These are phyloP conservation scores for Cydonia oblonga DNA, from an alignment of 331 rosid genomes.

Conservation along the genomic window DNA sequence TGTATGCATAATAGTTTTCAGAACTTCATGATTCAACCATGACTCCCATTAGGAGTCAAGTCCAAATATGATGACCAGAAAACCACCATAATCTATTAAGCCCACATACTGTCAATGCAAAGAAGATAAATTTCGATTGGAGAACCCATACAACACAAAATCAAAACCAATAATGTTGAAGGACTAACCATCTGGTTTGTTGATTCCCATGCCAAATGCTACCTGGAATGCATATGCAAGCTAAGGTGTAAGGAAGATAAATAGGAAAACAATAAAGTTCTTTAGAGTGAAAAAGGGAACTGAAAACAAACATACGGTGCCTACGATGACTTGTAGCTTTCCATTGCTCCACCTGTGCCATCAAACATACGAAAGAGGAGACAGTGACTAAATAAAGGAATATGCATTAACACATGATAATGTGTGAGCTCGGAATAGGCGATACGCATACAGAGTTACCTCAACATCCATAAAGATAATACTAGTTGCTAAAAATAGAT, in stretches of 20 bases:
- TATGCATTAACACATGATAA: no score
- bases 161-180: not conserved
- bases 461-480: not conserved
- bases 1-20: not conserved
- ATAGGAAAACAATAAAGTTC: not conserved
- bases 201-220: constrained; percentile 99
- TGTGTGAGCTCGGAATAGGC: no score
- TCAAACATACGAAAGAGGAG: constrained; percentile 5
- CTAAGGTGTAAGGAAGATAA: not conserved
- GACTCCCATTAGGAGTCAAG: not conserved
- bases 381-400: not conserved
- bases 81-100: not conserved
- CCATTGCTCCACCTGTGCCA: constrained; percentile 78
- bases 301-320: constrained; percentile 62
- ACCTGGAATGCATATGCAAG: constrained; percentile 51
- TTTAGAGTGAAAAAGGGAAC: not conserved
- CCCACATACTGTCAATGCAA: not conserved
- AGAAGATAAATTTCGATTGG: not conserved
- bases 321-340: constrained; percentile 79
- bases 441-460: no score
- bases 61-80: not conserved
- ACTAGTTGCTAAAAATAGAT: not conserved
- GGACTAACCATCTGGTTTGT: constrained; percentile 95
- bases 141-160: not conserved
- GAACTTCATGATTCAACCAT: not conserved